These are phyloP conservation scores for Gastrolobium villosum DNA, from an alignment of 306 rosid genomes.

Conservation along the genomic window DNA sequence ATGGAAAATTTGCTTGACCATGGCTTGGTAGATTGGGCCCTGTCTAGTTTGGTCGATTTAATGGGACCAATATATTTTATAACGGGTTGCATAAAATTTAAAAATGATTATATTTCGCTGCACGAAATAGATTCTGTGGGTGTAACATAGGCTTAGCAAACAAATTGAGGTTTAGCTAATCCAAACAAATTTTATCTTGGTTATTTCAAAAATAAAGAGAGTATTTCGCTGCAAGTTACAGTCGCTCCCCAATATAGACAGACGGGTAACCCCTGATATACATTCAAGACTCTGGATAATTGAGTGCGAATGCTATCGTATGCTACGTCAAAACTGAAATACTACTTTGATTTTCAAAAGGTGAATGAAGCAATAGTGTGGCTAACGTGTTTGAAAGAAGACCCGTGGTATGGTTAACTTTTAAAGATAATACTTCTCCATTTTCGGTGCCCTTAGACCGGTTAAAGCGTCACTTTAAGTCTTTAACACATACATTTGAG, in stretches of 20 bases:
- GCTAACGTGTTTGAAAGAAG: too few species aligned
- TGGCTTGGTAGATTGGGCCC: slow-evolving; percentile 1
- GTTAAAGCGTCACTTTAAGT: too few species aligned
- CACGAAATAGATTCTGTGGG: too few species aligned
- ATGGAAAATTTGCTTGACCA: slow-evolving; percentile 8
- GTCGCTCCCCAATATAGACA: neutral
- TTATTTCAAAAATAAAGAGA: too few species aligned
- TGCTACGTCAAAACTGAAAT: neutral
- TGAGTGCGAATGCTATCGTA: neutral
- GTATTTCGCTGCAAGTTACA: too few species aligned
- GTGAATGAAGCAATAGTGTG: neutral
- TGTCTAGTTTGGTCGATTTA: neutral
- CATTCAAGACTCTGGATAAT: neutral
- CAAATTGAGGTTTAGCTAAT: too few species aligned
- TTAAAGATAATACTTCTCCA: too few species aligned
- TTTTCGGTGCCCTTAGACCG: too few species aligned
- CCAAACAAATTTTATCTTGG: too few species aligned
- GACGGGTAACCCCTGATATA: neutral
- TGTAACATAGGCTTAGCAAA: too few species aligned
- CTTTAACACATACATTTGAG: too few species aligned
- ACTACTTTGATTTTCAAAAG: neutral
- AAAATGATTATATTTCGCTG: neutral
- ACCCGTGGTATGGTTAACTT: too few species aligned
- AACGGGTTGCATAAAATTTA: neutral
- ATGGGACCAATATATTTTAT: neutral